Conservation (phyloP, 2,329 filamentous ascomycete species). For the Drechslerella stenobrocha region DNA sequence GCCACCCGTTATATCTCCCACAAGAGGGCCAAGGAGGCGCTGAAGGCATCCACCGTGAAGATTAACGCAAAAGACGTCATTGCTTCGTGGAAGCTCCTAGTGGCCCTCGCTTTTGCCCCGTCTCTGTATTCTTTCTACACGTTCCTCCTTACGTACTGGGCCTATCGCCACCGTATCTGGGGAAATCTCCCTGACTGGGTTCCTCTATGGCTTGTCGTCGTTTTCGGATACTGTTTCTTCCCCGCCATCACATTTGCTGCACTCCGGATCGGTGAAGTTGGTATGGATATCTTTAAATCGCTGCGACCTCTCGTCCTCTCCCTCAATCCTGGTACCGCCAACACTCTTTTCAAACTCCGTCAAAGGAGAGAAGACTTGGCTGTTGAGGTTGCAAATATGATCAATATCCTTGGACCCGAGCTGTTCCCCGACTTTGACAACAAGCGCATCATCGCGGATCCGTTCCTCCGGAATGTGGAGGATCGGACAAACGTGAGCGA, state of each 20-base stretch:
- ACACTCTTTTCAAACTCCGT: conserved; percentile 78
- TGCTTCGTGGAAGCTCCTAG: conserved; percentile 89
- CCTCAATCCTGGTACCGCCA: conserved; percentile 79
- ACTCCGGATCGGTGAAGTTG: conserved; percentile 92
- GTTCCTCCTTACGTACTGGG: conserved; percentile 72
- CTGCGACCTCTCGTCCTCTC: conserved; percentile 83
- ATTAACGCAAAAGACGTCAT: conserved; percentile 86
- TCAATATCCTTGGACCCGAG: conserved; percentile 93
- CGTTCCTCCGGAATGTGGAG: conserved; percentile 56
- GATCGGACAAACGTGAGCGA: conserved; percentile 50
- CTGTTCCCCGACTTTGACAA: conserved; percentile 96
- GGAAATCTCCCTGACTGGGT: conserved; percentile 80
- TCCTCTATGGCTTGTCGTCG: conserved; percentile 74
- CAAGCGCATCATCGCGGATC: conserved; percentile 60
- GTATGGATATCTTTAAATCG: conserved; percentile 98
- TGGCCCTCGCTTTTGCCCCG: conserved; percentile 81
- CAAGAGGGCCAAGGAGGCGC: conserved; percentile 77
- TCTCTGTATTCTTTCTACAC: conserved; percentile 82
- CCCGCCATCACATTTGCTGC: conserved; percentile 88
- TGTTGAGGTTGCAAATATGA: conserved; percentile 80
- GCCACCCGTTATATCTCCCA: conserved; percentile 79
- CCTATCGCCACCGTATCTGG: conserved; percentile 77
- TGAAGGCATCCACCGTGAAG: conserved; percentile 85
- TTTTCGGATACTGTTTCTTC: conserved; percentile 77
- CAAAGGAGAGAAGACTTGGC: conserved; percentile 73